phyloP scores from a whole-genome alignment of 1,284 basidiomycete genomes.

The Ustilago crameri region DNA sequence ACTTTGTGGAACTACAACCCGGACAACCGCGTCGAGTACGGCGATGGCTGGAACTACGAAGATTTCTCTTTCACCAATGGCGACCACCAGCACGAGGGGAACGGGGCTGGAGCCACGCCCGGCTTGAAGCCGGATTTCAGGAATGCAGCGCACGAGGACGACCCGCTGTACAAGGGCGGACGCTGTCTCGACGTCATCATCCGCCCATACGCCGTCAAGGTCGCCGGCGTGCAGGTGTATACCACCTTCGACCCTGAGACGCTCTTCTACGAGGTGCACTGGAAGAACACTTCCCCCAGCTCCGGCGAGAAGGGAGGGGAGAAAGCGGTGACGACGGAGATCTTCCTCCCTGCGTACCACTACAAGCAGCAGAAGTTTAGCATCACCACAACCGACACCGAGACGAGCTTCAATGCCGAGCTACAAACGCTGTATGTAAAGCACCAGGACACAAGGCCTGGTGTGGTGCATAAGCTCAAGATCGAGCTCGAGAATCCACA shows the following conservation, averaged over 20 bases:
- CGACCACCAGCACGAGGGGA: conserved; percentile 69
- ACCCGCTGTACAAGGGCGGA: conserved; percentile 79
- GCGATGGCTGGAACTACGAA: conserved; percentile 95
- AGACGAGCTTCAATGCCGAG: conserved; percentile 31
- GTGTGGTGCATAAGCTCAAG: conserved; percentile 40
- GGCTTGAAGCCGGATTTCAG: conserved; percentile 56
- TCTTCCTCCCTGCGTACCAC: conserved; percentile 55
- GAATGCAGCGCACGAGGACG: conserved; percentile 70
- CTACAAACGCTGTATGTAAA: conserved; percentile 53
- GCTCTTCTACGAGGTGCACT: conserved; percentile 57
- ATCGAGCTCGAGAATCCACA: conserved; percentile 32
- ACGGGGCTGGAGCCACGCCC: neutral
- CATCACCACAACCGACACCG: conserved; percentile 39
- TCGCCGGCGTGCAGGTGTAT: conserved; percentile 63
- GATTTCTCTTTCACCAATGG: conserved; percentile 78
- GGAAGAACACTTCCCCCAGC: conserved; percentile 42
- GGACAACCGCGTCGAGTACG: conserved; percentile 79
- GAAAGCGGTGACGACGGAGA: conserved; percentile 39
- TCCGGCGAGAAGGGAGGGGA: neutral
- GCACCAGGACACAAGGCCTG: conserved; percentile 30
- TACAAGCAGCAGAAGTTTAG: conserved; percentile 36
- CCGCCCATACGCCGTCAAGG: conserved; percentile 66
- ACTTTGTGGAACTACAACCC: conserved; percentile 94
- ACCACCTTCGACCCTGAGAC: conserved; percentile 54
- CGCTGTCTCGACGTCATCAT: conserved; percentile 79